phyloP scores from a whole-genome alignment of 2,329 filamentous ascomycete genomes.

The Diaporthe sp. region DNA sequence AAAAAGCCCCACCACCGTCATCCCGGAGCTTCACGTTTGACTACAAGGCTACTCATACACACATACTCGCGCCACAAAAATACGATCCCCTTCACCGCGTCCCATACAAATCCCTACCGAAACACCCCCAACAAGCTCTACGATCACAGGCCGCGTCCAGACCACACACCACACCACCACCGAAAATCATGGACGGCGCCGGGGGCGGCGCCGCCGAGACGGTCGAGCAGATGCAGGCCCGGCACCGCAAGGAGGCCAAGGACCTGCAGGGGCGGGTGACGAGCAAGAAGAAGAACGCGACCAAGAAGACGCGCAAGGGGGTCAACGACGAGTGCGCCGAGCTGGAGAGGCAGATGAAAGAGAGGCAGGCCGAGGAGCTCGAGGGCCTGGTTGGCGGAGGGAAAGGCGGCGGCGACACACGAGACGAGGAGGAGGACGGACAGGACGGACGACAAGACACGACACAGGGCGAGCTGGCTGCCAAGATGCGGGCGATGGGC shows the following conservation, averaged over 20 bases:
- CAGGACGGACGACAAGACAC: conserved; percentile 32
- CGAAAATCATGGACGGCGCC: conserved; percentile 25
- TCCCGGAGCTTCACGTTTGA: conserved; percentile 21
- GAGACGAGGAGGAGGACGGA: neutral
- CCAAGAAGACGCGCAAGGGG: conserved; percentile 85
- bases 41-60: neutral
- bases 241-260: conserved; percentile 89
- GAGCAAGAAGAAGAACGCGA: conserved; percentile 96
- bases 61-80: neutral
- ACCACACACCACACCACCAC: neutral
- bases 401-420: conserved; percentile 16
- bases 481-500: conserved; percentile 43
- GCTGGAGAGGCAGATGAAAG: conserved; percentile 76
- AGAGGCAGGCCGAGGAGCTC: conserved; percentile 75
- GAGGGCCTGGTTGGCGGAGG: conserved; percentile 55
- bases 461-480: conserved; percentile 44
- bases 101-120: neutral
- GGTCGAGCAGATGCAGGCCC: conserved; percentile 83
- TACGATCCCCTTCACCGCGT: neutral
- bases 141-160: neutral
- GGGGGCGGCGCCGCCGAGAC: conserved; percentile 54
- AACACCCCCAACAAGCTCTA: no score
- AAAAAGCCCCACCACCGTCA: conserved; percentile 4
- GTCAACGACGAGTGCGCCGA: conserved; percentile 83
- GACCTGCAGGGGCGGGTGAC: conserved; percentile 89